Percentiles rank a stretch among this genome's conserved stretches.
These are phyloP conservation scores for Neonectria coccinea DNA, from an alignment of 2,329 filamentous ascomycete species.

Conservation along the genomic window DNA sequence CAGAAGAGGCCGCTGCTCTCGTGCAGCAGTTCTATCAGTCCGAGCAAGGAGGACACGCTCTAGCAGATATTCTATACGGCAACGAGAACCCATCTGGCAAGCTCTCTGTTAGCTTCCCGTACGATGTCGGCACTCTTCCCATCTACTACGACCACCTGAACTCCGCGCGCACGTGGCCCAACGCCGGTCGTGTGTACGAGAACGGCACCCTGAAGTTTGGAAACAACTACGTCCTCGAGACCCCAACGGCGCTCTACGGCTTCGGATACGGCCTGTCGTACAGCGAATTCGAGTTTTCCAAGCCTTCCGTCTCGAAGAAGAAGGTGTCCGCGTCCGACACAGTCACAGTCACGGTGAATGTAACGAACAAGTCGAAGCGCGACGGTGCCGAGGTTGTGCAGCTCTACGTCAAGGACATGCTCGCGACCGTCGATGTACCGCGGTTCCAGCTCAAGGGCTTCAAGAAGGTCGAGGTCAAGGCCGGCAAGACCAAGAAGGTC, in stretches of 20 bases:
- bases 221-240: constrained; percentile 72
- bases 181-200: constrained; percentile 63
- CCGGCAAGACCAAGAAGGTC: constrained; percentile 67
- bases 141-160: constrained; percentile 81
- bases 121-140: constrained; percentile 74
- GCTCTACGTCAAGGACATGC: constrained; percentile 73
- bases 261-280: constrained; percentile 78
- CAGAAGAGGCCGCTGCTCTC: constrained; percentile 71
- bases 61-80: constrained; percentile 75
- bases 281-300: constrained; percentile 70
- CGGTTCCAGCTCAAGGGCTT: constrained; percentile 75
- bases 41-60: constrained; percentile 74
- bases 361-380: constrained; percentile 68
- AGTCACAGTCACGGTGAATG: constrained; percentile 68
- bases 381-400: constrained; percentile 77
- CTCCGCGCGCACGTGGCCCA: constrained; percentile 66
- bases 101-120: constrained; percentile 74
- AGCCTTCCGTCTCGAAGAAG: constrained; percentile 62
- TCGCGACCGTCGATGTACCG: constrained; percentile 72
- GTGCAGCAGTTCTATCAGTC: constrained; percentile 82
- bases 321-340: constrained; percentile 62
- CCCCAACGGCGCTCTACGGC: constrained; percentile 68
- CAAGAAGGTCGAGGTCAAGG: constrained; percentile 71
- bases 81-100: constrained; percentile 74
- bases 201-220: constrained; percentile 74